These are phyloP conservation scores for Chlorophyllum brunneum DNA, from an alignment of 768 basidiomycete species.

Conservation along the genomic window DNA sequence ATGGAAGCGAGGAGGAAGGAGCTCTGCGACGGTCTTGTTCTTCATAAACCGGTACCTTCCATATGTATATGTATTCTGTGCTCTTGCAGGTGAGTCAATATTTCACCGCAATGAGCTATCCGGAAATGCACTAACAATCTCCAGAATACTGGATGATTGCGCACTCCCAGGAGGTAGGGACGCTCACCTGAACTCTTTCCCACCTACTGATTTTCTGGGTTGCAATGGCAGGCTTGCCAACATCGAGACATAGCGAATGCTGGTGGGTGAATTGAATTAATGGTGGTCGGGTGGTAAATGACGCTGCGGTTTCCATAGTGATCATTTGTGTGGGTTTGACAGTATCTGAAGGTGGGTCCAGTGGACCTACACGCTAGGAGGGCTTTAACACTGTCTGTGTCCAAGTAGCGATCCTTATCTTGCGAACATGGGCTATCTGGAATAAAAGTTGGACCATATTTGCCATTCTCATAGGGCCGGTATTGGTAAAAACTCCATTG, in stretches of 20 bases:
- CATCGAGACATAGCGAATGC: slow-evolving; percentile 1
- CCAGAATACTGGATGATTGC: slow-evolving; percentile 1
- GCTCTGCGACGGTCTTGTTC: not conserved
- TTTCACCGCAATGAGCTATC: not conserved
- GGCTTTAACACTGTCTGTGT: not conserved
- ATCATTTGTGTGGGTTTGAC: not conserved
- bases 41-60: slow-evolving; percentile 5
- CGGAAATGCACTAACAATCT: not conserved
- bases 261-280: not conserved
- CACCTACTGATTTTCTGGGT: not conserved
- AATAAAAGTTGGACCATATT: not conserved
- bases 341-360: not conserved
- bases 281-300: not conserved
- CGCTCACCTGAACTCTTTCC: not conserved
- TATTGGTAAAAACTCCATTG: not conserved
- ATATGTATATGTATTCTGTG: not conserved
- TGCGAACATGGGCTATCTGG: slow-evolving; percentile 10
- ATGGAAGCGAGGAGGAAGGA: slow-evolving; percentile 9
- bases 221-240: not conserved
- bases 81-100: not conserved
- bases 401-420: not conserved
- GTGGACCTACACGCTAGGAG: not conserved
- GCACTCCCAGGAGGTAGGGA: not conserved
- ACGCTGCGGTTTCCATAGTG: not conserved
- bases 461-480: not conserved